Base-by-base conservation (phyloP, 345 rosid genomes). In the Camelina laxa region DNA sequence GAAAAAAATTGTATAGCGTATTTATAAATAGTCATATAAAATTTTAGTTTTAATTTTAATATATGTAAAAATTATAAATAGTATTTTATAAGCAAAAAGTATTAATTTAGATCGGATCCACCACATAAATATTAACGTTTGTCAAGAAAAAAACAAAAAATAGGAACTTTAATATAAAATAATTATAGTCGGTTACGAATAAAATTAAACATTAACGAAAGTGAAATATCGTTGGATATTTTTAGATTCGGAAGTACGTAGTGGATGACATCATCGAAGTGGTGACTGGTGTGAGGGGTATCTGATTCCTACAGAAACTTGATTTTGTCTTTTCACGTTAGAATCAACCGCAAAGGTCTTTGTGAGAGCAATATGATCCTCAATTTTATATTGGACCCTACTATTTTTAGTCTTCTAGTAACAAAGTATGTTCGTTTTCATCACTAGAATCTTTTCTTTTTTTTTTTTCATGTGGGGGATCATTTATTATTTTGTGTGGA, bases 211-310 rank as follows among this genome's bases (percentile, higher is more conserved):
- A 48, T 16, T 7, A 48, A 48, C 9, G 5, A 11, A 48, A 48
- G 53, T 48, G 12, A 48, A 8, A 48, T n/a, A 6, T 42, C 2
- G 7, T 42, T 13, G n/a, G 47, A 42, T 14, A 44, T 5, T 59
- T 27, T 47, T 60, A 50, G 75, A 71, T 22, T 48, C 39, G 45
- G 16, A 53, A 73, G 63, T 63, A 10, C 76, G 76, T 73, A 63
- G 5, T 42, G 35, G 38, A 42, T 73, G 64, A 73, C 76, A 73
- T 73, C 70, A 65, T 4, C 27, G 9, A 47, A 11, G 10, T 45
- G 15, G n/a, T 64, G 54, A 65, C 19, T 19, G 31, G 47, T 4
- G n/a, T 13, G 6, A 12, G n/a, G 45, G 15, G 47, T 42, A 21
- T 72, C 63, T 54, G 14, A 64, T 39, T 63, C 7, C 14, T 17